Base-by-base conservation (phyloP, 306 rosid species). In the Gastrolobium bilobum region DNA sequence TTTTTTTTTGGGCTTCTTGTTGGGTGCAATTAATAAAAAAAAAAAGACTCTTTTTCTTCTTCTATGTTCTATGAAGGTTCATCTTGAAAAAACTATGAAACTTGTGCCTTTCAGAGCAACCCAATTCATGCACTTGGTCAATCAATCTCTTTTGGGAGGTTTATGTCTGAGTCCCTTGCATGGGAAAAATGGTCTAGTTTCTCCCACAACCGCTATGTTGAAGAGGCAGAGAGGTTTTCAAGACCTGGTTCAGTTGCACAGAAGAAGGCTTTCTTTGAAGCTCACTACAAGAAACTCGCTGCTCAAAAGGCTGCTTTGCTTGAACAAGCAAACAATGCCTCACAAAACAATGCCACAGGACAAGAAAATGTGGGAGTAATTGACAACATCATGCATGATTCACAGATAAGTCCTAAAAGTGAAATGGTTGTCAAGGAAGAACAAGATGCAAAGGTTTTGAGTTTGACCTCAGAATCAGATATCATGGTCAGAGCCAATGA, bases 211-310 rank as follows among this genome's bases (percentile, higher is more conserved):
- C 98, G 97, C 44, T 93, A 95, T 2, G 99, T 95, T 0, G 99
- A 95, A 81, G 99, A 95, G 80, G 99, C 99, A 0, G 98, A 95
- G 89, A 86, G 89, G 86, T 86, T 33, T 65, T 82, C 99, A 6
- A 82, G 83, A 7, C 98, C 98, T 0, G 99, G 99, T 13, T 91
- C 99, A 9, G 99, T 95, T 48, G 99, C 99, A 0, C 98, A 92
- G 85, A 95, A 95, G 89, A 95, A 95, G 75, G 99, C 99, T 53
- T 95, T 95, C 91, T 95, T 95, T 86, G 99, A 95, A 87, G 99
- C 98, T 61, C 99, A 95, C 75, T 95, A 95, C 90, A 95, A 86
- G 87, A 95, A 89, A 58, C 73, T 95, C 39, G 99, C 99, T 15
- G 98, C 99, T 83, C 92, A 91, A 59, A 88, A 88, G 13, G 83